Evolutionary conservation across 345 rosid genomes (phyloP).

Genomic region (Salix arbutifolia): DNA sequence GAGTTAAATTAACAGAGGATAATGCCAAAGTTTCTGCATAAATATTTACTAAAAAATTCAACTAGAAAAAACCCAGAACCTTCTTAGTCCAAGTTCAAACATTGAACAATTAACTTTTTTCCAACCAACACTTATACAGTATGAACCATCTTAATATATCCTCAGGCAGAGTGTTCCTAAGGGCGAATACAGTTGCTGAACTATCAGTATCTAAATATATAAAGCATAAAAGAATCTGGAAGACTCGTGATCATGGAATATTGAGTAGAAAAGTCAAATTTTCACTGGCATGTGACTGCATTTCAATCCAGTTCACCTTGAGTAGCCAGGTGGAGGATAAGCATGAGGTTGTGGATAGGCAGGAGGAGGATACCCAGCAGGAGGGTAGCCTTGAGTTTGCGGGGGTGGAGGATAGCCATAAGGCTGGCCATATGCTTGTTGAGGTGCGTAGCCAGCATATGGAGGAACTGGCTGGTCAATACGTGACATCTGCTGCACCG

Average conservation of each 20-base stretch:
- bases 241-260: background rate
- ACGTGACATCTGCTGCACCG: constrained; percentile 65
- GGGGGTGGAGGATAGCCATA: constrained; percentile 24
- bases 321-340: constrained; percentile 13
- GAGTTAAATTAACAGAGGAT: background rate
- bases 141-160: background rate
- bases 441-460: constrained; percentile 42
- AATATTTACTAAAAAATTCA: background rate
- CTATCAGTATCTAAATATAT: background rate
- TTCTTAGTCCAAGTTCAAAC: background rate
- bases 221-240: background rate
- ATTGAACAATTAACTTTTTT: background rate
- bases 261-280: background rate
- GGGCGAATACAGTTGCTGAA: background rate
- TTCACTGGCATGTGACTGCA: background rate
- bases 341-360: background rate
- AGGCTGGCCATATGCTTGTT: constrained; percentile 29
- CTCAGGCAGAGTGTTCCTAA: background rate
- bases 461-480: constrained; percentile 51
- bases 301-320: background rate
- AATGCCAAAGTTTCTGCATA: background rate
- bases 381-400: constrained; percentile 12
- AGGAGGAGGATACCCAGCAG: background rate
- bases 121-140: background rate
- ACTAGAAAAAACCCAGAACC: background rate